These are phyloP conservation scores for Naganishia onofrii DNA, from an alignment of 768 basidiomycete species.

Conservation along the genomic window DNA sequence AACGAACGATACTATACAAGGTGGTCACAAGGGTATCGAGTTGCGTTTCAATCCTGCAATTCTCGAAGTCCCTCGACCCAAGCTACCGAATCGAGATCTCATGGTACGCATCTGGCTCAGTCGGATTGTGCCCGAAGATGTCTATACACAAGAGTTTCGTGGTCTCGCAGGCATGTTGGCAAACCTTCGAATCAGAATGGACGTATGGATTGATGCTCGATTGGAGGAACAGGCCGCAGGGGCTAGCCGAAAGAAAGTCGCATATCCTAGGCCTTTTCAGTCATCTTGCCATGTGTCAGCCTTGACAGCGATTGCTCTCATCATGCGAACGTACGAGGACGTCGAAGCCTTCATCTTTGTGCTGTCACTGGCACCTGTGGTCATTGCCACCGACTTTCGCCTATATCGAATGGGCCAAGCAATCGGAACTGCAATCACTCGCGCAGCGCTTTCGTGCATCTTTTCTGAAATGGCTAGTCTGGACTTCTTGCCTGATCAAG, in stretches of 20 bases:
- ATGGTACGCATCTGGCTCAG: slow-evolving; percentile 22
- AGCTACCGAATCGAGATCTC: slow-evolving; percentile 20
- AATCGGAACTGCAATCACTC: background rate
- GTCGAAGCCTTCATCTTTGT: slow-evolving; percentile 22
- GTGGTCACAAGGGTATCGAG: slow-evolving; percentile 22
- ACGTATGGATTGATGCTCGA: slow-evolving; percentile 7
- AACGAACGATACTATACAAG: slow-evolving; percentile 18
- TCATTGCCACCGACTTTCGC: slow-evolving; percentile 10
- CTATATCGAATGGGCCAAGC: slow-evolving; percentile 25
- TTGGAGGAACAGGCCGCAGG: background rate
- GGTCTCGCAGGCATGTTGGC: slow-evolving; percentile 12
- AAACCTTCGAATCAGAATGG: slow-evolving; percentile 16
- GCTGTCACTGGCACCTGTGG: slow-evolving; percentile 10
- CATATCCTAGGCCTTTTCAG: slow-evolving; percentile 18
- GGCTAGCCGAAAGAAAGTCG: slow-evolving; percentile 2
- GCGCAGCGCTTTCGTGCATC: slow-evolving; percentile 12
- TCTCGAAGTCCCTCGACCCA: slow-evolving; percentile 18
- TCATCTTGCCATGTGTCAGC: slow-evolving; percentile 19
- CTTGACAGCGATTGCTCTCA: slow-evolving; percentile 20
- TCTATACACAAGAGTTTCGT: slow-evolving; percentile 15
- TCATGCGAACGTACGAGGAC: slow-evolving; percentile 12
- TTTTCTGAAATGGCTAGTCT: slow-evolving; percentile 21
- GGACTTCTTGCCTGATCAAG: slow-evolving; percentile 19
- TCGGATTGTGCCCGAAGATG: slow-evolving; percentile 13
- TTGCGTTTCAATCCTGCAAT: slow-evolving; percentile 24